Evolutionary conservation across 1,139 yeast genomes (phyloP).

Genomic region (Lodderomyces metapsilosis): DNA sequence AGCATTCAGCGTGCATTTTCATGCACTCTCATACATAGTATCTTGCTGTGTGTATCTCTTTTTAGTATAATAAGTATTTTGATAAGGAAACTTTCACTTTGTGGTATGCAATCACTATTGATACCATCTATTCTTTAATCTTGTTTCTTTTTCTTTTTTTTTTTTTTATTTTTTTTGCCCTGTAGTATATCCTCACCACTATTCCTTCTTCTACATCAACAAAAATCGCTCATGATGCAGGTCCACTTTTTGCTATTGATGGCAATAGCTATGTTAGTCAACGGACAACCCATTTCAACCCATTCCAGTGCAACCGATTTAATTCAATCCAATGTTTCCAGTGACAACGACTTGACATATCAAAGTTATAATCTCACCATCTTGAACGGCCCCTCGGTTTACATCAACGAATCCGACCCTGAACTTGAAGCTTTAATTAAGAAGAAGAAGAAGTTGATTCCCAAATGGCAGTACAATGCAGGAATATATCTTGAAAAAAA

Average conservation of each 20-base stretch:
- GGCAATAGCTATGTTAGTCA: background rate
- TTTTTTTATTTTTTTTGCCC: no score
- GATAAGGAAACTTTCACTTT: background rate
- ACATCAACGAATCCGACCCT: conserved; percentile 1
- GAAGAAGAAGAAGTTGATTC: conserved; percentile 12
- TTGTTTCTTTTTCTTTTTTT: background rate
- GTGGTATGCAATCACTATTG: no score
- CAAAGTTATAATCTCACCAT: background rate
- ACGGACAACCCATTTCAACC: background rate
- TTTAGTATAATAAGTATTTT: background rate
- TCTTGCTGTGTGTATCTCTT: background rate
- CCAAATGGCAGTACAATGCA: conserved; percentile 13
- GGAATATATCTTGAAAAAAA: conserved; percentile 15
- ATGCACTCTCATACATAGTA: background rate
- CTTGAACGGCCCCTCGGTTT: background rate
- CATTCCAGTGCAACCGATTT: background rate
- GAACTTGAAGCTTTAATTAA: conserved; percentile 3
- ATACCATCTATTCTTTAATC: background rate
- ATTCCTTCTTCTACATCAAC: background rate
- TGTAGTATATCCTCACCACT: no score
- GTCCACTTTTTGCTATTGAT: conserved; percentile 1
- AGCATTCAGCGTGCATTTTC: background rate
- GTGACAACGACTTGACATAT: background rate
- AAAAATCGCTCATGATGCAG: background rate
- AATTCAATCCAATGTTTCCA: background rate